Conservation (phyloP, 345 rosid genomes). For the Melaleuca quinquenervia region DNA sequence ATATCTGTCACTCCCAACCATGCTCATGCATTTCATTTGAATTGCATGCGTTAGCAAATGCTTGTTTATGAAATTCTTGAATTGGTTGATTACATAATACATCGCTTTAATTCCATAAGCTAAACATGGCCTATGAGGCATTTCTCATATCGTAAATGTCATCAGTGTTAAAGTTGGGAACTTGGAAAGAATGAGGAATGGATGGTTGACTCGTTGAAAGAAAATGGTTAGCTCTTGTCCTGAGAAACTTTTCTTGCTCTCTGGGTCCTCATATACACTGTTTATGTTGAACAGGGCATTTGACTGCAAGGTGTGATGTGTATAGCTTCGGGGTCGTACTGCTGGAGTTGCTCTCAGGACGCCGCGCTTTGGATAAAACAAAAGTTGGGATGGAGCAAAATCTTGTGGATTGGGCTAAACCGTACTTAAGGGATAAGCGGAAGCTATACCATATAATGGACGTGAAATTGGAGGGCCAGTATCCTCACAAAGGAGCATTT, state of each 20-base stretch:
- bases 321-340: slow-evolving; percentile 72
- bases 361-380: slow-evolving; percentile 35
- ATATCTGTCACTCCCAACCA: background rate
- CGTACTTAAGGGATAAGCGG: slow-evolving; percentile 48
- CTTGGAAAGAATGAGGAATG: background rate
- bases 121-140: background rate
- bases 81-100: background rate
- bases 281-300: slow-evolving; percentile 30
- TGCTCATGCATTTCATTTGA: background rate
- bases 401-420: slow-evolving; percentile 76
- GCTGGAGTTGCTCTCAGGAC: slow-evolving; percentile 54
- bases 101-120: background rate
- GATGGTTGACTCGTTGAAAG: background rate
- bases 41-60: background rate
- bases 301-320: slow-evolving; percentile 55
- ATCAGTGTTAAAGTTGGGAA: background rate
- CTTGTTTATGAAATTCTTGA: background rate
- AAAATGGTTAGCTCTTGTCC: background rate
- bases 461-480: slow-evolving; percentile 58
- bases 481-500: slow-evolving; percentile 50
- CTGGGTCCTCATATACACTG: background rate
- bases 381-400: slow-evolving; percentile 42
- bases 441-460: slow-evolving; percentile 66
- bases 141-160: background rate
- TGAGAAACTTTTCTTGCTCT: background rate